Percentiles rank a stretch among this genome's conserved stretches.
Evolutionary conservation across 768 basidiomycete species (phyloP).

Genomic region (Boletus rufocinnamomeus): DNA sequence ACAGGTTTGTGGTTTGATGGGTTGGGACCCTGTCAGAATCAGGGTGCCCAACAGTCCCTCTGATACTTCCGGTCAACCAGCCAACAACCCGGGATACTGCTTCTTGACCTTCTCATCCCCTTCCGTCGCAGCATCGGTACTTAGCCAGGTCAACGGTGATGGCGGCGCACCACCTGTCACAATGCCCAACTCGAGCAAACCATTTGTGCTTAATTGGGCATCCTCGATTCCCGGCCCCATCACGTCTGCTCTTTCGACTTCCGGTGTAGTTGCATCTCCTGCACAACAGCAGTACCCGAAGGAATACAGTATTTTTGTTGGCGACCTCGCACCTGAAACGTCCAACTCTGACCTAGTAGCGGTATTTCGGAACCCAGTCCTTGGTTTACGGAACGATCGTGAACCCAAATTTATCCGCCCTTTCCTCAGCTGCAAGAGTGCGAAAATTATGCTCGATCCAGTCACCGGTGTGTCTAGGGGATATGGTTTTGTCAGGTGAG

Average conservation of each 20-base stretch:
- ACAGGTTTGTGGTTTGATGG: constrained; percentile 83
- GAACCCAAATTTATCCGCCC: constrained; percentile 88
- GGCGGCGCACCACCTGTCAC: constrained; percentile 46
- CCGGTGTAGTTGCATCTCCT: constrained; percentile 29
- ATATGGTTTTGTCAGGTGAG: constrained; percentile 89
- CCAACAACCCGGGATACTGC: constrained; percentile 87
- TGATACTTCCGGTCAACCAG: constrained; percentile 60
- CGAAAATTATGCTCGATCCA: constrained; percentile 94
- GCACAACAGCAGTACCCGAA: constrained; percentile 64
- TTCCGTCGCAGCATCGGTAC: constrained; percentile 66
- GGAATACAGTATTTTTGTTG: constrained; percentile 94
- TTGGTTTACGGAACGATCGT: constrained; percentile 81
- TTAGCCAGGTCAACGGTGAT: constrained; percentile 61
- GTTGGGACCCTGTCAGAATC: constrained; percentile 78
- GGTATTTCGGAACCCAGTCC: constrained; percentile 86
- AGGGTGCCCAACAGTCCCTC: constrained; percentile 67
- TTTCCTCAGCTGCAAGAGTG: constrained; percentile 91
- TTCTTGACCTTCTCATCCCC: constrained; percentile 83
- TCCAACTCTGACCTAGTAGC: constrained; percentile 96
- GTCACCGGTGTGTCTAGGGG: constrained; percentile 86
- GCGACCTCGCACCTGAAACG: constrained; percentile 89
- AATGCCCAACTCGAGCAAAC: constrained; percentile 87
- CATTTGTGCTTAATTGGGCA: constrained; percentile 84
- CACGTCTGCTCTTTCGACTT: constrained; percentile 33
- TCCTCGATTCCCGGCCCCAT: constrained; percentile 42